Evolutionary conservation across 2,329 filamentous ascomycete genomes (phyloP).

Genomic region (Fusarium nisikadoi): DNA sequence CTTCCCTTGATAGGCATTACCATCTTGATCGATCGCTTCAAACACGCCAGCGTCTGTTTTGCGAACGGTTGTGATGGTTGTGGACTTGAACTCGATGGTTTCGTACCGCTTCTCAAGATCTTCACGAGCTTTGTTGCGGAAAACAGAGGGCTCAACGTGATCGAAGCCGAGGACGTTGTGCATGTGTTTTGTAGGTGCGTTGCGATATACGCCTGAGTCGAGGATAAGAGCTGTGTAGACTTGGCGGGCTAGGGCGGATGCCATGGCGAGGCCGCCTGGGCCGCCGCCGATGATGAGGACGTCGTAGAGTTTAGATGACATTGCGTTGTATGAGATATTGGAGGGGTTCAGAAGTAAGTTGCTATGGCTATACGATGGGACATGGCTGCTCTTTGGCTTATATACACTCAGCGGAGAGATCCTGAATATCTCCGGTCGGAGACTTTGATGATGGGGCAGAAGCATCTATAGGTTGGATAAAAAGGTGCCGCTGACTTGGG

Average conservation of each 20-base stretch:
- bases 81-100: slow-evolving; percentile 48
- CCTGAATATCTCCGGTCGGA: slow-evolving; percentile 39
- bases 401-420: slow-evolving; percentile 25
- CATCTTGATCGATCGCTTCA: slow-evolving; percentile 53
- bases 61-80: slow-evolving; percentile 42
- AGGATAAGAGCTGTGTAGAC: slow-evolving; percentile 59
- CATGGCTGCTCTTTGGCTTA: neutral
- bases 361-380: neutral
- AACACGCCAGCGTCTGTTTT: slow-evolving; percentile 49
- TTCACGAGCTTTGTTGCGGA: slow-evolving; percentile 48
- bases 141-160: slow-evolving; percentile 49
- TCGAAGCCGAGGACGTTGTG: slow-evolving; percentile 57
- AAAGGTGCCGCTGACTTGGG: neutral
- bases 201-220: slow-evolving; percentile 63
- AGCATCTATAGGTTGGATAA: neutral
- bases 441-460: slow-evolving; percentile 26
- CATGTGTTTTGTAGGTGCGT: slow-evolving; percentile 59
- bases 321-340: rapidly evolving
- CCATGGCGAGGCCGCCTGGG: slow-evolving; percentile 60
- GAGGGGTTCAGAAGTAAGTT: no score
- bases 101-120: slow-evolving; percentile 51
- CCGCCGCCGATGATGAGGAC: slow-evolving; percentile 65
- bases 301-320: slow-evolving; percentile 53
- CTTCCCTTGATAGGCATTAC: slow-evolving; percentile 56
- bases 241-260: slow-evolving; percentile 61